Evolutionary conservation across 306 rosid species (phyloP).

Genomic region (Vigna unguiculata): DNA sequence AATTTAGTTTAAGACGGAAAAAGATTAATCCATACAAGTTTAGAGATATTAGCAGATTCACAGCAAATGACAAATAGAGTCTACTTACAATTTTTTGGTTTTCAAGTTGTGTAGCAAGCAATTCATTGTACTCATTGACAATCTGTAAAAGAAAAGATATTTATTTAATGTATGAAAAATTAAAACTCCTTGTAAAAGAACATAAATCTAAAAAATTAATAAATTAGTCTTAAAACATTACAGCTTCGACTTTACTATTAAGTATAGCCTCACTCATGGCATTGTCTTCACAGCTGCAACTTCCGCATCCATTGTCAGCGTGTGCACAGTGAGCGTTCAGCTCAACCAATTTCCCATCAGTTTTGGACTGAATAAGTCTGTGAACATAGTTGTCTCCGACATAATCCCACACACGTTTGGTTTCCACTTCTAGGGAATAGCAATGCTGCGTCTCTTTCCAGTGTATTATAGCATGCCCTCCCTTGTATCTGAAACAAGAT

Average conservation of each 20-base stretch:
- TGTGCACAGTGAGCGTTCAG: slow-evolving; percentile 73
- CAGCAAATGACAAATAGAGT: slow-evolving; percentile 26
- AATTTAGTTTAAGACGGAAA: slow-evolving; percentile 35
- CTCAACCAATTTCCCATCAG: slow-evolving; percentile 93
- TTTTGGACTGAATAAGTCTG: slow-evolving; percentile 91
- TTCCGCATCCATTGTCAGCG: slow-evolving; percentile 64
- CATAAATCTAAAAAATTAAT: slow-evolving; percentile 12
- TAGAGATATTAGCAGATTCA: slow-evolving; percentile 7
- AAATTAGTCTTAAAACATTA: slow-evolving; percentile 55
- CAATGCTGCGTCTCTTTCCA: slow-evolving; percentile 98
- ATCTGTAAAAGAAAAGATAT: slow-evolving; percentile 60
- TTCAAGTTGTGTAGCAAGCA: slow-evolving; percentile 92
- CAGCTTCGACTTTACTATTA: slow-evolving; percentile 95
- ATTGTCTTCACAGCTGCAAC: slow-evolving; percentile 76
- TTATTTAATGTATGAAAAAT: slow-evolving; percentile 10
- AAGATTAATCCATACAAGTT: neutral
- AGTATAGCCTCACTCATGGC: slow-evolving; percentile 78
- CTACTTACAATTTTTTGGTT: slow-evolving; percentile 81
- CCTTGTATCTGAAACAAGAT: slow-evolving; percentile 70
- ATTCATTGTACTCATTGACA: slow-evolving; percentile 88
- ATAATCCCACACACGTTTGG: slow-evolving; percentile 95
- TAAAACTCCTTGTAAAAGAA: slow-evolving; percentile 25
- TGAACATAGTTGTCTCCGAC: slow-evolving; percentile 97
- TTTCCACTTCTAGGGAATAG: slow-evolving; percentile 93
- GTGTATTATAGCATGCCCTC: slow-evolving; percentile 89